Conservation (phyloP, 768 basidiomycete species). For the Obba rivulosa region DNA sequence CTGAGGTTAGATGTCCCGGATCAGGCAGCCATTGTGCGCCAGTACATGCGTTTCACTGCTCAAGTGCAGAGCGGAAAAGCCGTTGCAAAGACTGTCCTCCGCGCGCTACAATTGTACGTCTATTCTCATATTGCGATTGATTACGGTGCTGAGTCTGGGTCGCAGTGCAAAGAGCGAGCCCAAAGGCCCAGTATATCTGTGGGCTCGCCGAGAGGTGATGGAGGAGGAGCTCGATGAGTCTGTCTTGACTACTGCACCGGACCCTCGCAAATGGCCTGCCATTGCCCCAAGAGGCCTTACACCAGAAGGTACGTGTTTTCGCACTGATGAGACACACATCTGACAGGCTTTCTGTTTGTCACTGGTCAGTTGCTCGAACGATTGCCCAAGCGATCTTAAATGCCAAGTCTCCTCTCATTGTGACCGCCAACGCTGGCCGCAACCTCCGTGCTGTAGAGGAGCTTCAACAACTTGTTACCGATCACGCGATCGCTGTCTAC, state of each 20-base stretch:
- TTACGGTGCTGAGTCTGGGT: neutral
- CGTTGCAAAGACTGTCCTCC: conserved; percentile 43
- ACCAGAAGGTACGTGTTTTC: conserved; percentile 27
- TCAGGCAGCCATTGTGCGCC: conserved; percentile 63
- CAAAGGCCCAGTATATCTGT: conserved; percentile 69
- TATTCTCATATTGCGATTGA: neutral
- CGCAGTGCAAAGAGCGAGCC: conserved; percentile 63
- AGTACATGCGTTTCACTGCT: conserved; percentile 66
- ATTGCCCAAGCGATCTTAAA: conserved; percentile 46
- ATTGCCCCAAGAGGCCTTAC: conserved; percentile 47
- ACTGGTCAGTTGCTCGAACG: conserved; percentile 18
- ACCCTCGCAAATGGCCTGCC: conserved; percentile 43
- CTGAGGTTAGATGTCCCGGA: conserved; percentile 58
- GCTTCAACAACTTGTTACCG: conserved; percentile 42
- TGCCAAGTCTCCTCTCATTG: conserved; percentile 54
- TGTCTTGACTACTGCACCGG: conserved; percentile 25
- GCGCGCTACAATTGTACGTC: conserved; percentile 60
- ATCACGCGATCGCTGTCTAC: conserved; percentile 52
- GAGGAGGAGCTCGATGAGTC: conserved; percentile 52
- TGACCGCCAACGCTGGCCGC: conserved; percentile 60
- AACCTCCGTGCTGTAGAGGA: conserved; percentile 40
- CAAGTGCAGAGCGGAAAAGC: conserved; percentile 55
- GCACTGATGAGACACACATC: neutral
- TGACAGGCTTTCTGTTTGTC: neutral
- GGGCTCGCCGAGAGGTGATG: conserved; percentile 67